A percentile compares a stretch with the other conserved stretches of the same genome.
These are phyloP conservation scores for Aspergillus funiculosus DNA, from an alignment of 495 filamentous ascomycete genomes.

Conservation along the genomic window DNA sequence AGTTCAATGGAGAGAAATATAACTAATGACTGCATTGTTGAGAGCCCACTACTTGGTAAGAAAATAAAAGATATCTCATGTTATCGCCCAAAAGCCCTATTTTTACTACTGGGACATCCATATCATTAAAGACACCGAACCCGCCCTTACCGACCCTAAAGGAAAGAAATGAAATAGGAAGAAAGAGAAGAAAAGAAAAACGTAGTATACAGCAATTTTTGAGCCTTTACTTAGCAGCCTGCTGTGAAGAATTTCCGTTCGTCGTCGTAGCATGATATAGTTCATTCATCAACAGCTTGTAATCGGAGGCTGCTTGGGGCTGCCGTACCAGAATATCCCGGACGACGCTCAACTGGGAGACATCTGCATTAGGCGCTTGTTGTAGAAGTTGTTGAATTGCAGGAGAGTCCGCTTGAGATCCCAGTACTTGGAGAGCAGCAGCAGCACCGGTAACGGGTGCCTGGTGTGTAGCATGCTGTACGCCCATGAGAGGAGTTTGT, in stretches of 20 bases:
- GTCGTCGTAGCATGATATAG: constrained; percentile 33
- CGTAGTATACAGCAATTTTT: constrained; percentile 18
- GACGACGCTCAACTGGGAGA: constrained; percentile 59
- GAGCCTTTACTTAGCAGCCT: constrained; percentile 17
- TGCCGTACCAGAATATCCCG: constrained; percentile 52
- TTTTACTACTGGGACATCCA: constrained; percentile 1
- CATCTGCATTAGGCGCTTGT: constrained; percentile 56
- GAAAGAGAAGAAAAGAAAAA: constrained; percentile 3
- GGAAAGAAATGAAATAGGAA: background rate
- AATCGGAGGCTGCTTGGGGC: constrained; percentile 37
- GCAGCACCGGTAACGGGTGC: constrained; percentile 21
- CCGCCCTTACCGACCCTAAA: constrained; percentile 1
- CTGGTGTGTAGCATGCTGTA: constrained; percentile 22
- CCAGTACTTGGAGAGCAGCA: constrained; percentile 49
- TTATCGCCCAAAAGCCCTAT: constrained; percentile 14
- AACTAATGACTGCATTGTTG: background rate
- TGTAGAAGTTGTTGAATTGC: constrained; percentile 62
- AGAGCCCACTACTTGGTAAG: constrained; percentile 4
- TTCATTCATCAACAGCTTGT: constrained; percentile 34
- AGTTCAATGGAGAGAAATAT: background rate
- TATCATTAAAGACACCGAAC: constrained; percentile 6
- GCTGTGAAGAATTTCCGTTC: constrained; percentile 29
- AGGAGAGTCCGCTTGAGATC: constrained; percentile 51
- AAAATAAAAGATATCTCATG: constrained; percentile 12
- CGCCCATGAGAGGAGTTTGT: background rate